Evolutionary conservation across 257 asterid genomes (phyloP).

Genomic region (Cruciata laevipes): DNA sequence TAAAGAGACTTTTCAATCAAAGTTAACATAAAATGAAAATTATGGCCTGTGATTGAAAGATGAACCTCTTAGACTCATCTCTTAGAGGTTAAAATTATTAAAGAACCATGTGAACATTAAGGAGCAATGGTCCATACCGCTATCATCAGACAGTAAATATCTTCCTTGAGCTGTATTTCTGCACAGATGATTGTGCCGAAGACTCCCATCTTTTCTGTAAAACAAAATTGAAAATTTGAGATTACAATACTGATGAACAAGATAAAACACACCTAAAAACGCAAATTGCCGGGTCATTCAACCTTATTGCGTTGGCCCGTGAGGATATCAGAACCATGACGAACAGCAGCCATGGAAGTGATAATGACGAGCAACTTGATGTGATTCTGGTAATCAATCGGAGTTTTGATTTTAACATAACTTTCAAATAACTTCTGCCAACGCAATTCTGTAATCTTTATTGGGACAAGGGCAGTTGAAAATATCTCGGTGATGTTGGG

Average conservation of each 20-base stretch:
- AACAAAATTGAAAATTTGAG: constrained; percentile 3
- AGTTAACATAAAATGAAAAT: not conserved
- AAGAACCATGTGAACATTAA: constrained; percentile 6
- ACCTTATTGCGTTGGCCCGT: constrained; percentile 53
- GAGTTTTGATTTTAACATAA: constrained; percentile 4
- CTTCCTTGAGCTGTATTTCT: constrained; percentile 89
- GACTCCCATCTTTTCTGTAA: constrained; percentile 60
- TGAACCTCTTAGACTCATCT: not conserved
- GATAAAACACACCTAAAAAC: not conserved
- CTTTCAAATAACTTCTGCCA: not conserved
- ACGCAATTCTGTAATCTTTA: not conserved
- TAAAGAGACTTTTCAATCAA: not conserved
- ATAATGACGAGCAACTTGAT: not conserved
- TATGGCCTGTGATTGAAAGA: not conserved
- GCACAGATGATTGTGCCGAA: constrained; percentile 38
- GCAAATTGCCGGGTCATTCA: not conserved
- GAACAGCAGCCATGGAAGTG: constrained; percentile 10
- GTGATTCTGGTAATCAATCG: not conserved
- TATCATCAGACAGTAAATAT: constrained; percentile 67
- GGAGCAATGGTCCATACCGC: constrained; percentile 31
- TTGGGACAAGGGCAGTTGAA: not conserved
- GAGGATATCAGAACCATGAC: constrained; percentile 27
- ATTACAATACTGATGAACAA: not conserved
- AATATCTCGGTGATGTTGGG: not conserved
- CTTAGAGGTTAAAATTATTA: not conserved